These are phyloP conservation scores for Saprolegnia diclina DNA, from an alignment of 352 stramenopile genomes.

Conservation along the genomic window DNA sequence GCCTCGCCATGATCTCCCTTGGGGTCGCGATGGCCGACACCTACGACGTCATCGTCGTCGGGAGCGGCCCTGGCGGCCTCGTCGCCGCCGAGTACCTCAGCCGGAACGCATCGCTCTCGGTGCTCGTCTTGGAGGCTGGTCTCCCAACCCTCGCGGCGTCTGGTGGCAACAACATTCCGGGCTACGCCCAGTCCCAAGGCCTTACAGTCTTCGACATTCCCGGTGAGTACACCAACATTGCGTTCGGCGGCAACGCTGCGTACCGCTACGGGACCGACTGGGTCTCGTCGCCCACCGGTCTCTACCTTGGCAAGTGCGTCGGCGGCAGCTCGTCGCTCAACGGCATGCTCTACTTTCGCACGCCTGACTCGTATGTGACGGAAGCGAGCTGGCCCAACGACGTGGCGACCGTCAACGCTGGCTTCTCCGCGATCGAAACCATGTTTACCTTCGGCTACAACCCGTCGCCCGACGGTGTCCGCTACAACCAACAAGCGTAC, in stretches of 20 bases:
- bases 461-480: slow-evolving; percentile 43
- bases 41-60: slow-evolving; percentile 55
- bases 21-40: slow-evolving; percentile 23
- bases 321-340: slow-evolving; percentile 82
- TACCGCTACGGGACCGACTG: slow-evolving; percentile 50
- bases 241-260: slow-evolving; percentile 39
- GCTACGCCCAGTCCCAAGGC: slow-evolving; percentile 33
- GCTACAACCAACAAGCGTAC: slow-evolving; percentile 52
- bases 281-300: slow-evolving; percentile 35
- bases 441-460: slow-evolving; percentile 41
- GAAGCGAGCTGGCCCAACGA: slow-evolving; percentile 47
- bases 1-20: not conserved
- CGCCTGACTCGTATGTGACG: slow-evolving; percentile 42
- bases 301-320: slow-evolving; percentile 68
- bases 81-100: slow-evolving; percentile 55
- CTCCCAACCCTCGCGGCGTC: slow-evolving; percentile 31
- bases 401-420: slow-evolving; percentile 49
- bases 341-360: slow-evolving; percentile 74
- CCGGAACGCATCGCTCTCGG: slow-evolving; percentile 26
- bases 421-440: slow-evolving; percentile 50
- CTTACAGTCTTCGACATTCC: slow-evolving; percentile 69
- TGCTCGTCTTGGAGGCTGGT: slow-evolving; percentile 17
- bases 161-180: slow-evolving; percentile 39
- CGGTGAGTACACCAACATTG: slow-evolving; percentile 42
- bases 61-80: slow-evolving; percentile 49